A percentile compares a stretch with the other conserved stretches of the same genome.
Evolutionary conservation across 306 rosid species (phyloP).

Genomic region (Cucurbita argyrosperma): DNA sequence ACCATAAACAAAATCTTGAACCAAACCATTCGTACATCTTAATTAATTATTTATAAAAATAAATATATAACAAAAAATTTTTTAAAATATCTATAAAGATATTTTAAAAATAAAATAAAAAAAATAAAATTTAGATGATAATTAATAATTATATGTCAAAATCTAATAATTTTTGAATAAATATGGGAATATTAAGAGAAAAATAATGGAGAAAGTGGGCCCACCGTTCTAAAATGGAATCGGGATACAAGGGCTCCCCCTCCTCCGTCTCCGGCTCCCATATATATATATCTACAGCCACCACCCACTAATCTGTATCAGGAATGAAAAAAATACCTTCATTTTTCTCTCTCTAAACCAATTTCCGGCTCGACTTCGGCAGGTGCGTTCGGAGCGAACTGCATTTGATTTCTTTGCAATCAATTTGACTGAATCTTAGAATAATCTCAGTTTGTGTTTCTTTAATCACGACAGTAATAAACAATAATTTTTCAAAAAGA

Average conservation of each 20-base stretch:
- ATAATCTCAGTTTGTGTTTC: background rate
- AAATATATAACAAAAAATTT: no score
- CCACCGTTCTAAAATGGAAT: background rate
- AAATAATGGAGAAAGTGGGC: background rate
- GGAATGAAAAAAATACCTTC: background rate
- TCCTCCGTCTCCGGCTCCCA: constrained; percentile 7
- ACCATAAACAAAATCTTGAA: no score
- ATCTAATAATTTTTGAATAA: no score
- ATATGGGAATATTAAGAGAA: no score
- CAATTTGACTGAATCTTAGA: constrained; percentile 12
- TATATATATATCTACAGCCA: constrained; percentile 15
- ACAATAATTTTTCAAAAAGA: background rate
- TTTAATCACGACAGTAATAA: background rate
- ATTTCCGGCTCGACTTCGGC: background rate
- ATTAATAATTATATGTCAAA: no score
- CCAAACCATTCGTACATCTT: no score
- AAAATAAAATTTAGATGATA: no score
- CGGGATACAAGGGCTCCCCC: constrained; percentile 11
- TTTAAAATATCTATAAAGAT: no score
- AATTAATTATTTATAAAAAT: no score
- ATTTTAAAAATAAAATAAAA: no score
- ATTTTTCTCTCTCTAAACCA: background rate
- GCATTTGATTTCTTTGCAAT: background rate
- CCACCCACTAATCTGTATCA: background rate
- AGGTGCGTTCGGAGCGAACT: background rate